A percentile compares a stretch with the other conserved stretches of the same genome.
These are phyloP conservation scores for Catharanthus roseus DNA, from an alignment of 257 asterid species.

Conservation along the genomic window DNA sequence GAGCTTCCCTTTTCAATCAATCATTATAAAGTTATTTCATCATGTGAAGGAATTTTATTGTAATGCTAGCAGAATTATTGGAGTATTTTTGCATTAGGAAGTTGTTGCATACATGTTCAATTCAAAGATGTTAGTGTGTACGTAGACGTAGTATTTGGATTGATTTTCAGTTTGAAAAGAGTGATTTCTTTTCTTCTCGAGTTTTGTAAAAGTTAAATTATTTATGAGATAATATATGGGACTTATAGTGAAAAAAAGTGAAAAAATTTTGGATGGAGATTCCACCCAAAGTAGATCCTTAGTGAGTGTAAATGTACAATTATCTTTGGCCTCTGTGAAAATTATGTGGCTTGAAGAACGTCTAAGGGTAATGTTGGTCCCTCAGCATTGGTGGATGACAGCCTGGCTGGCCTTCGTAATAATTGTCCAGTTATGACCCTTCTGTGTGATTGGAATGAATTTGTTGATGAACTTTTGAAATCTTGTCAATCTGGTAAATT, in stretches of 20 bases:
- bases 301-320: neutral
- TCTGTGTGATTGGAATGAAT: neutral
- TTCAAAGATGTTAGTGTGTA: too few relatives aligned
- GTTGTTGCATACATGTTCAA: neutral
- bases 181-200: too few relatives aligned
- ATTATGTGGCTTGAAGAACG: neutral
- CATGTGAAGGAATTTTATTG: neutral
- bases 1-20: neutral
- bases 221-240: too few relatives aligned
- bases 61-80: neutral
- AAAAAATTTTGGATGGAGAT: too few relatives aligned
- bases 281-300: too few relatives aligned
- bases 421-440: neutral
- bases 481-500: neutral
- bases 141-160: too few relatives aligned
- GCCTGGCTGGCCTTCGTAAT: slow-evolving; percentile 7
- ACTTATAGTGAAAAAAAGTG: too few relatives aligned
- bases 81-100: neutral
- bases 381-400: slow-evolving; percentile 1
- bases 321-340: neutral
- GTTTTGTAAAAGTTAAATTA: too few relatives aligned
- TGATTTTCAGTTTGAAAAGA: too few relatives aligned
- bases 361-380: neutral
- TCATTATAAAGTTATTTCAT: neutral
- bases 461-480: neutral